Evolutionary conservation across 352 stramenopile species (phyloP).

Genomic region (Phytophthora boehmeriae): DNA sequence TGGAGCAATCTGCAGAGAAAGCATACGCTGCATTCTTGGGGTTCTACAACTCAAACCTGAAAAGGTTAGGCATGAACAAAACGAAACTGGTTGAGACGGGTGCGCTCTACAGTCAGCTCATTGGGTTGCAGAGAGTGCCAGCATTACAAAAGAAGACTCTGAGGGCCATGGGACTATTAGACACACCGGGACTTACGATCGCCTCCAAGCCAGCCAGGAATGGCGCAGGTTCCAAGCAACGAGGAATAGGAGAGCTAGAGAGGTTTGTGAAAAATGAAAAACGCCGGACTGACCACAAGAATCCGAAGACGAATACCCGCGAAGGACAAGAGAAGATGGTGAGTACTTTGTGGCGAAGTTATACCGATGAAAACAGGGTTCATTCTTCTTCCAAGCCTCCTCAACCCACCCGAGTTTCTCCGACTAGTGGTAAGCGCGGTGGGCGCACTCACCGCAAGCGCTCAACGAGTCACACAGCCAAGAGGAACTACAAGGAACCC

Average conservation of each 20-base stretch:
- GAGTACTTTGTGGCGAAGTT: conserved; percentile 22
- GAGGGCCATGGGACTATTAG: conserved; percentile 84
- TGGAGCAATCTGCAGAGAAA: conserved; percentile 75
- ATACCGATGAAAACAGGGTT: conserved; percentile 13
- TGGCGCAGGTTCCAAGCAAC: conserved; percentile 12
- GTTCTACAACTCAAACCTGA: conserved; percentile 93
- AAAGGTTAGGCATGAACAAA: conserved; percentile 58
- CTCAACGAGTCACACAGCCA: conserved; percentile 12
- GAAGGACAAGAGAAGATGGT: conserved; percentile 7
- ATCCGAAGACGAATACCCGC: conserved; percentile 7
- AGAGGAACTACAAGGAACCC: conserved; percentile 34
- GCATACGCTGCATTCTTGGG: conserved; percentile 95
- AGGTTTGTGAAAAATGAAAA: conserved; percentile 18
- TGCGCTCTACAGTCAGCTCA: conserved; percentile 64
- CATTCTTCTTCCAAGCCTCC: conserved; percentile 10
- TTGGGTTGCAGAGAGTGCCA: conserved; percentile 70
- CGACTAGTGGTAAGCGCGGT: conserved; percentile 12
- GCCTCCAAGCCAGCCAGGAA: conserved; percentile 13
- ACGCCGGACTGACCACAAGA: not conserved
- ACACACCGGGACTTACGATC: conserved; percentile 58
- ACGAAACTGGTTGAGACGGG: conserved; percentile 73
- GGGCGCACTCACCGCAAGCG: conserved; percentile 18
- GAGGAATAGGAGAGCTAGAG: conserved; percentile 14
- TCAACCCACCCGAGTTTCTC: conserved; percentile 10
- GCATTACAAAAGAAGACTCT: conserved; percentile 84